Evolutionary conservation across 176 grass and related monocot species (phyloP), one percentile per base, ranked within the genome.

Genomic region (Pontederia paniculata): DNA sequence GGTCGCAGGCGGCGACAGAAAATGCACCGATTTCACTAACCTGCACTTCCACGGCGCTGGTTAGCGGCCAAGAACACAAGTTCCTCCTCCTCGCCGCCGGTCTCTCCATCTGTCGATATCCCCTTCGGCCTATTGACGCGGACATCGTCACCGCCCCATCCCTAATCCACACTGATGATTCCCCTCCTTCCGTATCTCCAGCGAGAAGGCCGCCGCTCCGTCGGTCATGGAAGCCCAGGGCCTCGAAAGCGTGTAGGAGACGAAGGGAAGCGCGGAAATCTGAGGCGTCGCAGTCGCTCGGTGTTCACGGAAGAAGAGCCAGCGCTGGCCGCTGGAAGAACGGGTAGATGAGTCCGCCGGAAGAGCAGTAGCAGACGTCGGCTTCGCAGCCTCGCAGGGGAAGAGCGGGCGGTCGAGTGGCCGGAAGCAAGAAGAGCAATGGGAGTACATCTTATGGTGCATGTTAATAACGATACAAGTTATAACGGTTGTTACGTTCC

Each of bases 41-140:
- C 50, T 96, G 85, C 47, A 96, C 85, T 55, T 86, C 82, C 46
- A 96, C 82, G 8, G 79, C 70, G 65, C 86, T 89, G 18, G 74
- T 86, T 51, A 78, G 72, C 31, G 89, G 73, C 81, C 90, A 78
- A 83, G 56, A 89, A 73, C n/a, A 73, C 77, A 43, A 76, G 48
- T 62, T 57, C 78, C 58, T 23, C 70, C 50, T 46, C 54, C 13
- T 42, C 52, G 50, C 69, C 13, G 2, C 18, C 52, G 21, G 44
- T 43, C 48, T 52, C 4, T 60, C 50, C 21, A 15, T 50, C 59
- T 12, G 59, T 60, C 5, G 43, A 57, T 42, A 10, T 11, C 9
- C 9, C 69, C 43, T n/a, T n/a, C 16, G 25, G 55, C 61, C 80
- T 52, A 85, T 83, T 10, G 83, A 65, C 28, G 65, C 75, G 15